Evolutionary conservation across 306 rosid species (phyloP).

Genomic region (Cyamopsis tetragonoloba): DNA sequence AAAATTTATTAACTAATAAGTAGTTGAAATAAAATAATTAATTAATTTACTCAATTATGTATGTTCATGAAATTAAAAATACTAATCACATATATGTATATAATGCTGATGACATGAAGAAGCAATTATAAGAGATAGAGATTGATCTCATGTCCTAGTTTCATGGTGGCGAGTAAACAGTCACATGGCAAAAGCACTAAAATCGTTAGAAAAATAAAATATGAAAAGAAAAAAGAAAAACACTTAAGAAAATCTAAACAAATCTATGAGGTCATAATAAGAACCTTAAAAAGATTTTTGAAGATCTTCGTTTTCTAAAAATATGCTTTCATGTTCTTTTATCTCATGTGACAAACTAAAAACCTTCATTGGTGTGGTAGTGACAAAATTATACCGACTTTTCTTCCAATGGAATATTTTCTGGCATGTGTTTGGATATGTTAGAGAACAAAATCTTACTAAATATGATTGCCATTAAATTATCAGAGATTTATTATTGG

Average conservation of each 20-base stretch:
- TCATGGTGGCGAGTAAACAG: not conserved
- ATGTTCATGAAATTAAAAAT: no score
- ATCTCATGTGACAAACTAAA: slow-evolving; percentile 38
- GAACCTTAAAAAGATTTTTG: slow-evolving; percentile 54
- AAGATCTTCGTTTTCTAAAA: slow-evolving; percentile 47
- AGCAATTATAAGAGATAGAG: not conserved
- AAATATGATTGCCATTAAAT: slow-evolving; percentile 41
- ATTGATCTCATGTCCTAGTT: not conserved
- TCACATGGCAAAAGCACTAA: slow-evolving; percentile 47
- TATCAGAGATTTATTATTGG: slow-evolving; percentile 20
- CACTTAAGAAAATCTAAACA: slow-evolving; percentile 16
- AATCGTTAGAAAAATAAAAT: slow-evolving; percentile 9
- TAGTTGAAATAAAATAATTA: no score
- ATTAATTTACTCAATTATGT: no score
- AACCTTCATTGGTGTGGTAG: slow-evolving; percentile 4
- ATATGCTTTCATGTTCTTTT: slow-evolving; percentile 28
- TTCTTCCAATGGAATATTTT: slow-evolving; percentile 55
- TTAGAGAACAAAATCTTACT: slow-evolving; percentile 45
- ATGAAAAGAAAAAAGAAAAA: not conserved
- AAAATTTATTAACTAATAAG: no score
- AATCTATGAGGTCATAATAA: slow-evolving; percentile 45
- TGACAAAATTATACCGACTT: slow-evolving; percentile 27
- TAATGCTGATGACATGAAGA: not conserved
- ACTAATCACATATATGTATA: no score
- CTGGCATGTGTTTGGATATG: slow-evolving; percentile 74